Evolutionary conservation across 805 yeast genomes (phyloP).

Genomic region (Komagataella populi): DNA sequence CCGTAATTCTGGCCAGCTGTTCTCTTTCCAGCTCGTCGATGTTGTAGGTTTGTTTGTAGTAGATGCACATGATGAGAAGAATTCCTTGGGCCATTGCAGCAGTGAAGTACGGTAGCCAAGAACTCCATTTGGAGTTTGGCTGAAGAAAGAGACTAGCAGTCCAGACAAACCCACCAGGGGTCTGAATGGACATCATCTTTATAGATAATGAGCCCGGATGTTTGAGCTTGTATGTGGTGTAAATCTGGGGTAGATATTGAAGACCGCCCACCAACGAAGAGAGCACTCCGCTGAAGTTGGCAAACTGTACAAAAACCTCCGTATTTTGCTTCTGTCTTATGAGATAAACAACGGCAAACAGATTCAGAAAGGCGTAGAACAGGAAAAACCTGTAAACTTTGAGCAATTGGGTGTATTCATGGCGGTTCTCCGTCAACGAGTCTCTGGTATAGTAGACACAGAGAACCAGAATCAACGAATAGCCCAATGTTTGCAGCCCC

Average conservation of each 20-base stretch:
- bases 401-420: slow-evolving; percentile 27
- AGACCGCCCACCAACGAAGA: slow-evolving; percentile 51
- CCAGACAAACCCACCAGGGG: slow-evolving; percentile 84
- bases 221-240: slow-evolving; percentile 52
- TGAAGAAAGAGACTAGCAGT: slow-evolving; percentile 56
- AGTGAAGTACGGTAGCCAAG: slow-evolving; percentile 69
- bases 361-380: slow-evolving; percentile 20
- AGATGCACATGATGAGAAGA: slow-evolving; percentile 50
- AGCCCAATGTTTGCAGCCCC: slow-evolving; percentile 46
- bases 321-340: slow-evolving; percentile 3
- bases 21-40: slow-evolving; percentile 9
- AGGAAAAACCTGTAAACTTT: slow-evolving; percentile 26
- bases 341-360: slow-evolving; percentile 20
- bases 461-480: slow-evolving; percentile 38
- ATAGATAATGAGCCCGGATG: slow-evolving; percentile 74
- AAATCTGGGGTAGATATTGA: slow-evolving; percentile 72
- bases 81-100: slow-evolving; percentile 60
- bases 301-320: slow-evolving; percentile 24
- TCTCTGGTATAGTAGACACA: slow-evolving; percentile 34
- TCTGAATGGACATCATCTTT: slow-evolving; percentile 73
- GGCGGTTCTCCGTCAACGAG: slow-evolving; percentile 30
- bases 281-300: slow-evolving; percentile 49
- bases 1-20: slow-evolving; percentile 7
- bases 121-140: slow-evolving; percentile 74
- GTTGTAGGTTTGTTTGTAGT: slow-evolving; percentile 18